phyloP scores from a whole-genome alignment of 2,329 filamentous ascomycete genomes.

The Lecanicillium sp. region DNA sequence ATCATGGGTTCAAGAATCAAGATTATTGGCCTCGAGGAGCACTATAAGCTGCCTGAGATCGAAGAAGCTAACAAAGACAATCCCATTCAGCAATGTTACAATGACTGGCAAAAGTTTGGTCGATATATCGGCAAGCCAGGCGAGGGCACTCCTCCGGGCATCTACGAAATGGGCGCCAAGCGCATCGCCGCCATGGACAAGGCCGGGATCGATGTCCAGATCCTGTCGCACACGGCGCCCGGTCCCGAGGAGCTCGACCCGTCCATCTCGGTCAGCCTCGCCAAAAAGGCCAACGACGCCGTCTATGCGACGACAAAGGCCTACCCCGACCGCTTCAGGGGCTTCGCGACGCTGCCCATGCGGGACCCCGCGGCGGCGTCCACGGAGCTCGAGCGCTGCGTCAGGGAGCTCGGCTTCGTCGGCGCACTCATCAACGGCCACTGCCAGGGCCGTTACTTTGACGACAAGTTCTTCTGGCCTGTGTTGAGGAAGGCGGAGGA shows the following conservation, averaged over 20 bases:
- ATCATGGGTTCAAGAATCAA: too few species aligned
- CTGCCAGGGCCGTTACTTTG: slow-evolving; percentile 24
- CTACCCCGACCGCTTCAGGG: slow-evolving; percentile 23
- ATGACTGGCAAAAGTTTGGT: too few species aligned
- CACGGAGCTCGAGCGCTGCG: slow-evolving; percentile 24
- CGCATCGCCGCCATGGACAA: slow-evolving; percentile 22
- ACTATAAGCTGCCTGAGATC: too few species aligned
- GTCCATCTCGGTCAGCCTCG: slow-evolving; percentile 22
- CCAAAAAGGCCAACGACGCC: slow-evolving; percentile 17
- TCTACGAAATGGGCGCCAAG: slow-evolving; percentile 17
- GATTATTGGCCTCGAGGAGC: too few species aligned
- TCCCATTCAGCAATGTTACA: too few species aligned
- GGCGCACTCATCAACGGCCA: slow-evolving; percentile 27
- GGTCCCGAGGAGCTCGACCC: slow-evolving; percentile 12
- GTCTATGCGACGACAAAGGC: not conserved
- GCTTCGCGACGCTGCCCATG: slow-evolving; percentile 26
- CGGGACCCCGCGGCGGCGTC: slow-evolving; percentile 24
- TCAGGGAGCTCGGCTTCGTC: slow-evolving; percentile 26
- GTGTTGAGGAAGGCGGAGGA: slow-evolving; percentile 29
- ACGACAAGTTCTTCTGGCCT: slow-evolving; percentile 25
- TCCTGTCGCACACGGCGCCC: slow-evolving; percentile 17
- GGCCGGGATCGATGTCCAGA: slow-evolving; percentile 20
- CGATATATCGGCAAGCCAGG: too few species aligned
- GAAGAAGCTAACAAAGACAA: too few species aligned
- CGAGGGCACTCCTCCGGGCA: too few species aligned